Base-by-base conservation (phyloP, 1,284 basidiomycete species). In the Irpex sp. region DNA sequence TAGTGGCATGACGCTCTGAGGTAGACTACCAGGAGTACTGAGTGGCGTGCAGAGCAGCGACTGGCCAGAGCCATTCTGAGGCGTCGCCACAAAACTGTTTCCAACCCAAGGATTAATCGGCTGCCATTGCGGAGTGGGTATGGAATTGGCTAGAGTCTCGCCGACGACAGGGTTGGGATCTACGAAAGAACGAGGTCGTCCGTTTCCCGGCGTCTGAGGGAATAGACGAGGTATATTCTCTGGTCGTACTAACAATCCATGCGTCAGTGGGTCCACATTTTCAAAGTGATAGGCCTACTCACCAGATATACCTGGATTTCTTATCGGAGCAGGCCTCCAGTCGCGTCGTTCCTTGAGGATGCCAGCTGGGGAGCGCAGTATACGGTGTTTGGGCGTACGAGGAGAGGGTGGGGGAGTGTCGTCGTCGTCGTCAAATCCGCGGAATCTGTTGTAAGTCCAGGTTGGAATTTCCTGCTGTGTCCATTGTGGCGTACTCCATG, bases 51-150 rank as follows among this genome's bases (percentile, higher is more conserved):
- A 11, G 8, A 61, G 19, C 6, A 49, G 8, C 15, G 60, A n/a
- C 11, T n/a, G 19, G 37, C 60, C 60, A 15, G 34, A 17, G 13
- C 38, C n/a, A 37, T 37, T 34, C 7, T n/a, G 17, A n/a, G 15
- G n/a, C 19, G 13, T 13, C 1, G 47, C 21, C 5, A 62, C 37
- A n/a, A 58, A 44, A 40, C 57, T 58, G 17, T 58, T 58, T n/a
- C 62, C 62, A 15, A 62, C 62, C 31, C 47, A 49, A 21, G 62
- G 62, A 31, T 62, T 62, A 15, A 62, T 62, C 4, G 62, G 62
- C 7, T 44, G 38, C 62, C 62, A 62, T 0, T 2, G 51, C 51
- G 19, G 51, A 4, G 51, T 52, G 9, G 51, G 51, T 19, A 52
- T 52, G 19, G 51, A 19, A 8, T 19, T 19, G 5, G 51, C 51